Percentiles rank a stretch among this genome's conserved stretches.
These are phyloP conservation scores for Tetracladium maxilliforme DNA, from an alignment of 2,329 filamentous ascomycete genomes.

Conservation along the genomic window DNA sequence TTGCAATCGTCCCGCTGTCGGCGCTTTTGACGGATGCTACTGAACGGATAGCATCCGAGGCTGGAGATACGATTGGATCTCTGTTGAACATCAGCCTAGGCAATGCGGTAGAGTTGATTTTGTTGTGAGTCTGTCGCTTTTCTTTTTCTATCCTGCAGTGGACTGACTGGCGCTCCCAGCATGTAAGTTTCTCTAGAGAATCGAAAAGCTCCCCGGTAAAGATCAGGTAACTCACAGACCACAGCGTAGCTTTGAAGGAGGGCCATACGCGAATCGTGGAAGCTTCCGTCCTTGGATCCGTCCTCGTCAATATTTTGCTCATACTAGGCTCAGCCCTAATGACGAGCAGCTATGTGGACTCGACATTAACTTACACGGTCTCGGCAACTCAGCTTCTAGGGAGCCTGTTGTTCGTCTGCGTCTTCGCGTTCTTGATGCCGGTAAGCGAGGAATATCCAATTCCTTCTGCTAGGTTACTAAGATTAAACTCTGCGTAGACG, in stretches of 20 bases:
- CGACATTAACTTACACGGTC: slow-evolving; percentile 39
- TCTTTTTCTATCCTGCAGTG: slow-evolving; percentile 13
- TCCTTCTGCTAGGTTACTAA: slow-evolving; percentile 33
- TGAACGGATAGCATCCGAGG: slow-evolving; percentile 38
- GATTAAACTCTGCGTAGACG: slow-evolving; percentile 21
- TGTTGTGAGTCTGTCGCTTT: slow-evolving; percentile 24
- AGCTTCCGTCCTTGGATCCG: slow-evolving; percentile 61
- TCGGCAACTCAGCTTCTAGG: slow-evolving; percentile 34
- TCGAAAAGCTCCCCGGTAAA: slow-evolving; percentile 3
- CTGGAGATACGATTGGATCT: slow-evolving; percentile 43
- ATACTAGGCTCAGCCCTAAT: slow-evolving; percentile 67
- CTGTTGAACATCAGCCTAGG: slow-evolving; percentile 47
- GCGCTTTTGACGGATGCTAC: slow-evolving; percentile 42
- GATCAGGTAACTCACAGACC: no score
- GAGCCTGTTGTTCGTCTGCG: slow-evolving; percentile 48
- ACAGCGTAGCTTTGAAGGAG: slow-evolving; percentile 35
- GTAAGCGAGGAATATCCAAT: slow-evolving; percentile 27
- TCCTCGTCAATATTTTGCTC: slow-evolving; percentile 61
- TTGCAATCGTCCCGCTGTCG: slow-evolving; percentile 44
- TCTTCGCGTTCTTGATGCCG: slow-evolving; percentile 46
- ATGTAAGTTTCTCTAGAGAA: slow-evolving; percentile 16
- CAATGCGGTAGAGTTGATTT: slow-evolving; percentile 47
- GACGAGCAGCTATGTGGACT: slow-evolving; percentile 24
- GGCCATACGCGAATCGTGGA: slow-evolving; percentile 64
- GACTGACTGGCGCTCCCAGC: no score